Base-by-base conservation (phyloP, 177 flowering plant species). In the Vitis hybrid region DNA sequence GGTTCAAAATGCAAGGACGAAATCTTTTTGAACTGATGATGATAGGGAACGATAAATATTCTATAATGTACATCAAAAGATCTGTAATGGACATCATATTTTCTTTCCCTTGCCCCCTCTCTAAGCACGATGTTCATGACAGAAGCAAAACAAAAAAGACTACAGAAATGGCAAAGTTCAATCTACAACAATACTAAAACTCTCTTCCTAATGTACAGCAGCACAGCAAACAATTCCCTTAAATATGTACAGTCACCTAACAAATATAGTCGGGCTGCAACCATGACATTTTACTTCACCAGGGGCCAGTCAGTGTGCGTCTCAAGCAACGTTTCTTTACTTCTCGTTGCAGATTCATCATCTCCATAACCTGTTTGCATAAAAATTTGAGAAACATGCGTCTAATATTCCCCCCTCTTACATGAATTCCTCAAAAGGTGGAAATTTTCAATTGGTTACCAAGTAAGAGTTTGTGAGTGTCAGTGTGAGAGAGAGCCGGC, bases 221-320 rank as follows among this genome's bases (percentile, higher is more conserved):
- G 19, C 69, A 24, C 60, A 54, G 10, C 15, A 46, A 51, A 51
- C 10, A 67, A 12, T 54, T 57, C 55, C 80, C 67, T 50, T 61
- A 51, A 67, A 75, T 79, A 75, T 79, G 74, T 73, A 73, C 82
- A 79, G 61, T 72, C 50, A 48, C 14, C 61, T 46, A 58, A 32
- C 57, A 24, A 35, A 30, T 50, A 74, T 60, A 15, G 27, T 60
- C 62, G 18, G 55, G 2, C 56, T 21, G 17, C 54, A 67, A 55
- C 50, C 52, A 21, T 12, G 19, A 62, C 27, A 5, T 18, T 35
- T 60, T 46, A 15, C 60, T 77, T 71, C 74, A 91, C 94, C 91
- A 91, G 6, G 94, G 97, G 48, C 94, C 90, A n/a, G 90, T 87
- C 70, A 72, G 84, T 61, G 94, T 87, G 78, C 92, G 76, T 72